Conservation (phyloP, 495 filamentous ascomycete species). For the Cercophora sp. region DNA sequence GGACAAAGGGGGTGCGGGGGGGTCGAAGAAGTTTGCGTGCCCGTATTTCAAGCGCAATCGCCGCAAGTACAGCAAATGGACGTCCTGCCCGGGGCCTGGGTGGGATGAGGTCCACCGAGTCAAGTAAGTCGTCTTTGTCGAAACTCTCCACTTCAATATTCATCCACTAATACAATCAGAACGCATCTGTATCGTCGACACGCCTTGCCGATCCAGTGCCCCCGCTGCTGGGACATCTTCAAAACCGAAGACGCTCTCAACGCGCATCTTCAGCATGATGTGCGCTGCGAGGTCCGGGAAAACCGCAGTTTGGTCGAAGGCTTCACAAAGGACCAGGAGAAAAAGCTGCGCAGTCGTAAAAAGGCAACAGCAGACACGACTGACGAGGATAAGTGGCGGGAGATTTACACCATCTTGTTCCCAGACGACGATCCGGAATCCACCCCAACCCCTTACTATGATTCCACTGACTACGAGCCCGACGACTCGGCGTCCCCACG, state of each 20-base stretch:
- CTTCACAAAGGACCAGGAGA: constrained; percentile 29
- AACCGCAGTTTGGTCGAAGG: constrained; percentile 22
- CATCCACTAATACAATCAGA: constrained; percentile 11
- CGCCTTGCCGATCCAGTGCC: constrained; percentile 25
- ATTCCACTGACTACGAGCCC: constrained; percentile 23
- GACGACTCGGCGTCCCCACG: constrained; percentile 9
- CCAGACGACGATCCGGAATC: constrained; percentile 34
- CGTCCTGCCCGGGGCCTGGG: constrained; percentile 29
- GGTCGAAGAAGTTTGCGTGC: constrained; percentile 27
- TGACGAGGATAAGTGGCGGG: constrained; percentile 42
- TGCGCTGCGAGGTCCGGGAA: constrained; percentile 17
- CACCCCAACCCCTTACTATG: constrained; percentile 27
- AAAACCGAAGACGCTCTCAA: constrained; percentile 17
- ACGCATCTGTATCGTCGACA: constrained; percentile 31
- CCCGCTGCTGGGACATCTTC: constrained; percentile 27
- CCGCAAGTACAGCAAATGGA: constrained; percentile 30
- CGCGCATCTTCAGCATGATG: constrained; percentile 24
- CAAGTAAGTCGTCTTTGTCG: constrained; percentile 32
- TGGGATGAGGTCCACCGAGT: constrained; percentile 34
- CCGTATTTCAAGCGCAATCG: constrained; percentile 32
- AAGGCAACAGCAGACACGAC: constrained; percentile 36
- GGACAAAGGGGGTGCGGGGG: neutral
- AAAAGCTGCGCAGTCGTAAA: constrained; percentile 36
- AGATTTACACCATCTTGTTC: constrained; percentile 42
- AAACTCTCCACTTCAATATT: neutral